A percentile compares a stretch with the other conserved stretches of the same genome.
phyloP scores from a whole-genome alignment of 441 rosid genomes.

The Populus trichocarpa region DNA sequence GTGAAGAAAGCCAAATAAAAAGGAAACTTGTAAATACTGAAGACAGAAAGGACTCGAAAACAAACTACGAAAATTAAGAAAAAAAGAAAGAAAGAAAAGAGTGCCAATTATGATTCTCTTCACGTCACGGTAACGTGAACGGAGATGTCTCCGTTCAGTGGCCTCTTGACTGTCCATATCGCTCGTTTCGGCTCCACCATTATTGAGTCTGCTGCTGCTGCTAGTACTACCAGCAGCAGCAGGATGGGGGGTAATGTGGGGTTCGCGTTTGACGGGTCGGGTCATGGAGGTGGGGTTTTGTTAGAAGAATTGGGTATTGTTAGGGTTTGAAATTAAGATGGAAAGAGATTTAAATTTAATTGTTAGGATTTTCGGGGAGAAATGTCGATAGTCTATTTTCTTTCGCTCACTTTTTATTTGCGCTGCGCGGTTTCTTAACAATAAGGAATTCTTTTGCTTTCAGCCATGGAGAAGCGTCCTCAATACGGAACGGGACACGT shows the following conservation, averaged over 20 bases:
- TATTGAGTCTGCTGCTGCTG: background rate
- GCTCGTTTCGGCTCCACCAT: slow-evolving; percentile 2
- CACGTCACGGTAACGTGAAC: slow-evolving; percentile 34
- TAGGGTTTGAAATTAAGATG: background rate
- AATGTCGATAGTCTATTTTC: background rate
- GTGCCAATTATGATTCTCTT: slow-evolving; percentile 33
- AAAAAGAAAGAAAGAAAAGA: background rate
- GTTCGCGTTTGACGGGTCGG: slow-evolving; percentile 14
- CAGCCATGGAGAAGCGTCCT: background rate
- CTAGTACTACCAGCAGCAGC: background rate
- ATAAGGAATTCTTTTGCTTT: background rate
- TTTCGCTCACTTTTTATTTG: background rate
- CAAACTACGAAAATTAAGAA: background rate
- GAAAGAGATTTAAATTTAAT: background rate
- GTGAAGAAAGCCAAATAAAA: background rate
- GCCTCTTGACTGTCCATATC: background rate
- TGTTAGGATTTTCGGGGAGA: background rate
- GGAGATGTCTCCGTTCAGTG: slow-evolving; percentile 20
- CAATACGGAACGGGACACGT: background rate
- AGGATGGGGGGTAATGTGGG: background rate
- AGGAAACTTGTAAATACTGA: background rate
- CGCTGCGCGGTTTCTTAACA: background rate
- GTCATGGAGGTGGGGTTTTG: slow-evolving; percentile 7
- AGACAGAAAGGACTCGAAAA: background rate
- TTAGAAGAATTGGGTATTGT: background rate